Evolutionary conservation across 139 green algal species (phyloP).

Genomic region (Medakamo hakoo): DNA sequence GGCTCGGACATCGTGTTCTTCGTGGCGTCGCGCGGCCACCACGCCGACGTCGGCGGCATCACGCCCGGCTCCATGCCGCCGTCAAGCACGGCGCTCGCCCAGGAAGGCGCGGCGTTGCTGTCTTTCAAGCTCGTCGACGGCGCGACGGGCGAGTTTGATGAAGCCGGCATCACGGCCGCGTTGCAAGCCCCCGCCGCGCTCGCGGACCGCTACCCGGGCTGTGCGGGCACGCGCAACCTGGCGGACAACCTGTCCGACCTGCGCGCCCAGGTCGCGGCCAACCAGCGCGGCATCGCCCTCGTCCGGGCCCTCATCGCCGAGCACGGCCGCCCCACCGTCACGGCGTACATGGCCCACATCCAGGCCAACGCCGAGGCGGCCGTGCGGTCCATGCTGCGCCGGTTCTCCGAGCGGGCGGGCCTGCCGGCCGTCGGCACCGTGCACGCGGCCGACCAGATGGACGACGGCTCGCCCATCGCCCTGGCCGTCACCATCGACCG

Average conservation of each 20-base stretch:
- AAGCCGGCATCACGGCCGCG: constrained; percentile 69
- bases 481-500: constrained; percentile 77
- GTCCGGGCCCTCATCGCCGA: constrained; percentile 72
- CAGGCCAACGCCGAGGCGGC: constrained; percentile 70
- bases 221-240: constrained; percentile 66
- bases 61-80: constrained; percentile 89
- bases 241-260: constrained; percentile 87
- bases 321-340: constrained; percentile 50
- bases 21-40: constrained; percentile 73
- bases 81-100: constrained; percentile 49
- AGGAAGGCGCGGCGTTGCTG: constrained; percentile 89
- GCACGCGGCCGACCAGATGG: constrained; percentile 69
- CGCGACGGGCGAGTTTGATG: constrained; percentile 38
- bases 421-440: constrained; percentile 63
- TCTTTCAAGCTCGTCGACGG: constrained; percentile 79
- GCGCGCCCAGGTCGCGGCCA: constrained; percentile 88
- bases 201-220: constrained; percentile 23
- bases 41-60: constrained; percentile 82
- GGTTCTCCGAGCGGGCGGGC: constrained; percentile 48
- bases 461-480: constrained; percentile 75
- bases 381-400: constrained; percentile 65
- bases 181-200: constrained; percentile 51
- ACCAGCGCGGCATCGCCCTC: constrained; percentile 75
- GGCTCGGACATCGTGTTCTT: constrained; percentile 76
- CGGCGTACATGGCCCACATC: constrained; percentile 91